phyloP scores from a whole-genome alignment of 768 basidiomycete species.

The Leccinum disarticulatum region DNA sequence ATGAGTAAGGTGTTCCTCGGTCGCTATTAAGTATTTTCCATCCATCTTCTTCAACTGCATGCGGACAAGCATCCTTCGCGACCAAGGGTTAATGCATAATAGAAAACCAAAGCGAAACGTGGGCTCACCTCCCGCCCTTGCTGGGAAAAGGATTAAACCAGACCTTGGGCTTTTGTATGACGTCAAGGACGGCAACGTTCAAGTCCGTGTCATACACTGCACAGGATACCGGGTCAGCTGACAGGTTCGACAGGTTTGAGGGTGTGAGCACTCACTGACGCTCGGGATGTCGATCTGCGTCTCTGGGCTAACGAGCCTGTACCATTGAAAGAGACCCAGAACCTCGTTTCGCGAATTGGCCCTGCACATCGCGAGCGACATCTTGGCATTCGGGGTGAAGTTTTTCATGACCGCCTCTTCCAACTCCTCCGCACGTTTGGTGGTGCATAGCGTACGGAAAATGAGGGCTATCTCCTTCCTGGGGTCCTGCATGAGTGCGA shows the following conservation, averaged over 20 bases:
- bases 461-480: slow-evolving; percentile 47
- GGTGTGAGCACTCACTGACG: slow-evolving; percentile 40
- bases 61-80: slow-evolving; percentile 45
- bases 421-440: slow-evolving; percentile 50
- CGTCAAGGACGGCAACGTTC: slow-evolving; percentile 48
- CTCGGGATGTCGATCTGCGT: slow-evolving; percentile 41
- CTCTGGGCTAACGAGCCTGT: slow-evolving; percentile 58
- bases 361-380: slow-evolving; percentile 59
- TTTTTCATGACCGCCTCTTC: slow-evolving; percentile 47
- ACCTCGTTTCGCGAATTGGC: slow-evolving; percentile 55
- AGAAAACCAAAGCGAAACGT: neutral
- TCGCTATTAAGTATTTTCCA: slow-evolving; percentile 43
- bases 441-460: slow-evolving; percentile 45
- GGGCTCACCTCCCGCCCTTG: slow-evolving; percentile 47
- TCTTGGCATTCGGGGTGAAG: slow-evolving; percentile 53
- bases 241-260: neutral
- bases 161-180: slow-evolving; percentile 37
- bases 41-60: slow-evolving; percentile 48
- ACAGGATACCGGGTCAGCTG: slow-evolving; percentile 1
- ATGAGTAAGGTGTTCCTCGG: slow-evolving; percentile 62
- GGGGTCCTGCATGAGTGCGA: slow-evolving; percentile 54
- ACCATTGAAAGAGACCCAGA: slow-evolving; percentile 62
- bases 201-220: slow-evolving; percentile 50
- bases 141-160: slow-evolving; percentile 51
- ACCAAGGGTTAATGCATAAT: neutral